These are phyloP conservation scores for Elongisporangium anandrum DNA, from an alignment of 352 stramenopile genomes.

Conservation along the genomic window DNA sequence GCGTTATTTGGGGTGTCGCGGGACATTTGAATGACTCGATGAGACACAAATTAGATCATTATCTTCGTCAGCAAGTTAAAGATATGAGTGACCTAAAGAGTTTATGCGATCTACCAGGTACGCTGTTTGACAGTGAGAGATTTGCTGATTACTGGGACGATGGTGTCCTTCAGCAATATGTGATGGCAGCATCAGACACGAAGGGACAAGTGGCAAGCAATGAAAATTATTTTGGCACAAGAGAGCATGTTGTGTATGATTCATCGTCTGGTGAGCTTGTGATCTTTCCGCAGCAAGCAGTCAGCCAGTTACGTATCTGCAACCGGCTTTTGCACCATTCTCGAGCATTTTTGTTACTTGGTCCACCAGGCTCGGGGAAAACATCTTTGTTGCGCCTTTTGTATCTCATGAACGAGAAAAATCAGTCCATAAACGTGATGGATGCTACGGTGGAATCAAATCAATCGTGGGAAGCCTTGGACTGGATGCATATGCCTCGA, in stretches of 20 bases:
- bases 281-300: slow-evolving; percentile 19
- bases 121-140: slow-evolving; percentile 29
- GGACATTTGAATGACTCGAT: slow-evolving; percentile 34
- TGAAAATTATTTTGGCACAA: background rate
- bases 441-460: slow-evolving; percentile 44
- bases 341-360: slow-evolving; percentile 42
- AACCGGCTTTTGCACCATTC: slow-evolving; percentile 27
- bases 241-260: slow-evolving; percentile 21
- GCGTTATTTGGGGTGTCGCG: slow-evolving; percentile 44
- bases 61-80: slow-evolving; percentile 34
- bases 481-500: slow-evolving; percentile 38
- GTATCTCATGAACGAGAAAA: slow-evolving; percentile 25
- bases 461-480: slow-evolving; percentile 27
- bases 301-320: slow-evolving; percentile 29
- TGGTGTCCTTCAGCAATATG: slow-evolving; percentile 9
- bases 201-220: background rate
- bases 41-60: slow-evolving; percentile 45
- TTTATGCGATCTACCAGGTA: slow-evolving; percentile 19
- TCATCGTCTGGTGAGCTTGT: slow-evolving; percentile 24
- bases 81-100: slow-evolving; percentile 26
- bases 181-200: background rate
- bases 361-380: slow-evolving; percentile 41
- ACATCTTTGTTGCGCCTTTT: slow-evolving; percentile 43
- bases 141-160: slow-evolving; percentile 40
- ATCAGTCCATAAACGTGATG: slow-evolving; percentile 30